Evolutionary conservation across 2,329 filamentous ascomycete species (phyloP).

Genomic region (Curvularia eragrostidis): DNA sequence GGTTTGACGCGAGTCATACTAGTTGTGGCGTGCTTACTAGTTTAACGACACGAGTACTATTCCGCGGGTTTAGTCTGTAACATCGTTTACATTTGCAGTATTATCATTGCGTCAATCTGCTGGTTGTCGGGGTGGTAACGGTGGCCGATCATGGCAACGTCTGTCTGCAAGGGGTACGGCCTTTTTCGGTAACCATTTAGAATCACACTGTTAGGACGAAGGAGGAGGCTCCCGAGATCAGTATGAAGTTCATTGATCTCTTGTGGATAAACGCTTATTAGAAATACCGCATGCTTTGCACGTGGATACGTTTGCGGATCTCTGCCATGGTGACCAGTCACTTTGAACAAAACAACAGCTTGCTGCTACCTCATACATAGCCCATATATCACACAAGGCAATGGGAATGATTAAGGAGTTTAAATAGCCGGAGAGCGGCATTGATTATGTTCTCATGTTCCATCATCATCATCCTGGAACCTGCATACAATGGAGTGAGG

Average conservation of each 20-base stretch:
- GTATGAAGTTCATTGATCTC: too few species aligned
- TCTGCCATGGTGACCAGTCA: too few species aligned
- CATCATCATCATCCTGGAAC: background rate
- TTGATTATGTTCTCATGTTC: background rate
- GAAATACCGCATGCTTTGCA: background rate
- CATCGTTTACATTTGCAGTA: background rate
- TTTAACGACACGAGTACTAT: background rate
- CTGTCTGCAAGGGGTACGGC: too few species aligned
- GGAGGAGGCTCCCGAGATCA: too few species aligned
- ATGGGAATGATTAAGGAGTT: background rate
- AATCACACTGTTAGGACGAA: too few species aligned
- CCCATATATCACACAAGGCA: background rate
- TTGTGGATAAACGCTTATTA: too few species aligned
- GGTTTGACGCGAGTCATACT: constrained; percentile 1
- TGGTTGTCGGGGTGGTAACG: background rate
- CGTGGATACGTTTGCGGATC: background rate
- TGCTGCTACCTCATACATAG: too few species aligned
- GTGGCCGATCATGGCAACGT: background rate
- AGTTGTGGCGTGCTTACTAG: background rate
- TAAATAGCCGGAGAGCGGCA: background rate
- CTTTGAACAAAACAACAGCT: too few species aligned
- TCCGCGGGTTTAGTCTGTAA: background rate
- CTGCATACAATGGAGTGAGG: background rate
- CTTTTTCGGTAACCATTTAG: too few species aligned
- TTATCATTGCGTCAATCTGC: background rate